These are phyloP conservation scores for Aspergillus taichungensis DNA, from an alignment of 495 filamentous ascomycete genomes.

Conservation along the genomic window DNA sequence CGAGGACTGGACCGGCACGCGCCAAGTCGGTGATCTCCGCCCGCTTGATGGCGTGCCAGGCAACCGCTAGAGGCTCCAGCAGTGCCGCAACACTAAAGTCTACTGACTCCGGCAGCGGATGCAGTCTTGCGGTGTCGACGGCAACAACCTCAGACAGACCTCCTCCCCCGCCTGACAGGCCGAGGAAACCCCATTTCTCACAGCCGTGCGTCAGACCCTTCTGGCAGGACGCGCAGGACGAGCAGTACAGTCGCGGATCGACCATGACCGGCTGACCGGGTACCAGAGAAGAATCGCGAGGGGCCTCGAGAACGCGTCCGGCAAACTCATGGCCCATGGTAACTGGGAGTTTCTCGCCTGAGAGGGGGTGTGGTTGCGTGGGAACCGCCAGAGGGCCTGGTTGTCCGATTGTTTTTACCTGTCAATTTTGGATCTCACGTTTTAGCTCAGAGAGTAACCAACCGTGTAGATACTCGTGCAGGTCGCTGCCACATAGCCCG, in stretches of 20 bases:
- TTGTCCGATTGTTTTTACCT: no score
- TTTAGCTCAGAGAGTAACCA: constrained; percentile 26
- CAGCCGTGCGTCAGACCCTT: constrained; percentile 39
- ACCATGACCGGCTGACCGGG: constrained; percentile 16
- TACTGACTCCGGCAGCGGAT: constrained; percentile 10
- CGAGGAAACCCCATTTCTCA: constrained; percentile 39
- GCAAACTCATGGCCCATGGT: constrained; percentile 47
- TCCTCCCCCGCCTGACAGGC: constrained; percentile 31
- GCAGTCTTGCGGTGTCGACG: constrained; percentile 1
- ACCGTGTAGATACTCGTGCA: constrained; percentile 39
- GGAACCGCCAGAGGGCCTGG: constrained; percentile 14
- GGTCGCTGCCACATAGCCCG: constrained; percentile 22
- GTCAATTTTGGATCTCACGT: no score
- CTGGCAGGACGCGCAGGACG: constrained; percentile 34
- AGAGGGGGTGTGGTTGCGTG: constrained; percentile 38
- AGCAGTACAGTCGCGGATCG: constrained; percentile 44
- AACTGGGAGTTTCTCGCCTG: constrained; percentile 37
- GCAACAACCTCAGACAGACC: constrained; percentile 6
- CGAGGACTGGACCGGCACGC: constrained; percentile 32
- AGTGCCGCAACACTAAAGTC: constrained; percentile 35
- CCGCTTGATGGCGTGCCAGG: constrained; percentile 47
- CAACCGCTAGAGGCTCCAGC: constrained; percentile 50
- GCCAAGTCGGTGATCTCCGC: constrained; percentile 35
- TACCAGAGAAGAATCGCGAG: background rate
- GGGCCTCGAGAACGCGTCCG: constrained; percentile 16